Conservation (phyloP, 129 eudicot genomes). For the Helichrysum umbraculigerum region DNA sequence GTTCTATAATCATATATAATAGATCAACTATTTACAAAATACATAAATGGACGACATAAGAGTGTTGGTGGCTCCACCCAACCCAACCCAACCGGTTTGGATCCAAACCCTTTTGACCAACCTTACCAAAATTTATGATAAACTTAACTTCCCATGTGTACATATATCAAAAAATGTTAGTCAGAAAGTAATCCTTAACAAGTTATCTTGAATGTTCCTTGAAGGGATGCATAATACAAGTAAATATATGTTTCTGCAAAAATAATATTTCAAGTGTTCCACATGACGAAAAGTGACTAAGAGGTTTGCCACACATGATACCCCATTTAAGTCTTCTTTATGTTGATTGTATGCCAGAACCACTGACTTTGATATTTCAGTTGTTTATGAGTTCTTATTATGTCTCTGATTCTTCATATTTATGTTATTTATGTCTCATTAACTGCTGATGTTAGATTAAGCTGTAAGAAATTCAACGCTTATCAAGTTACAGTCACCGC, state of each 20-base stretch:
- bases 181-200: not conserved
- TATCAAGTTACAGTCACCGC: too few relatives aligned
- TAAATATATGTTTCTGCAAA: not conserved
- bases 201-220: conserved; percentile 10
- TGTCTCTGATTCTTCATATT: too few relatives aligned
- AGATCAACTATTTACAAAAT: not conserved
- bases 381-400: too few relatives aligned
- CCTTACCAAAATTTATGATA: not conserved
- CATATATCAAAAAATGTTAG: not conserved
- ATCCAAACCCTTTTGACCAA: not conserved
- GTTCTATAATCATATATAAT: not conserved
- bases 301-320: not conserved
- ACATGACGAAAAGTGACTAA: conserved; percentile 14
- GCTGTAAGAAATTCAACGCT: too few relatives aligned
- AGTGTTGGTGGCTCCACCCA: too few relatives aligned
- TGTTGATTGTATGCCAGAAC: too few relatives aligned
- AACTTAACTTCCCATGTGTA: not conserved
- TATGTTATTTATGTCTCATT: too few relatives aligned
- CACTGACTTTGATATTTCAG: too few relatives aligned
- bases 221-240: not conserved
- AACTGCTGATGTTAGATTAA: too few relatives aligned
- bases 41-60: too few relatives aligned
- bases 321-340: not conserved
- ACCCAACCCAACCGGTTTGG: too few relatives aligned
- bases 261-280: not conserved